phyloP scores from a whole-genome alignment of 2,329 filamentous ascomycete species.

The Lithohypha guttulata region DNA sequence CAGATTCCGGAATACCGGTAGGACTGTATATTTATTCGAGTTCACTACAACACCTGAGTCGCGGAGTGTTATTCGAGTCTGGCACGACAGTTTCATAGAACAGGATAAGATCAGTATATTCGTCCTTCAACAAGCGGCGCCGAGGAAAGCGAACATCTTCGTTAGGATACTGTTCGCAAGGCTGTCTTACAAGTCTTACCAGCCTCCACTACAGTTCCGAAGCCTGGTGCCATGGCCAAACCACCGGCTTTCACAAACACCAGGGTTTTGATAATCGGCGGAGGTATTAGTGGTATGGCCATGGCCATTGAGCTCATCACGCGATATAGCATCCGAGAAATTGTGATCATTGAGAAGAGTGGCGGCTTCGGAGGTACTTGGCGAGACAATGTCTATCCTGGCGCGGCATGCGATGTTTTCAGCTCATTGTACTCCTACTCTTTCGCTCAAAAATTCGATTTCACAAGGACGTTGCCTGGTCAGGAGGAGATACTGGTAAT shows the following conservation, averaged over 20 bases:
- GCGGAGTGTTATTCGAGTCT: too few relatives aligned
- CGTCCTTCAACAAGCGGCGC: too few relatives aligned
- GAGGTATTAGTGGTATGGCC: constrained; percentile 12
- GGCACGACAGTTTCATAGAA: too few relatives aligned
- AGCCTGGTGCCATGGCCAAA: not conserved
- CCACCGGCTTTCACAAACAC: constrained; percentile 20
- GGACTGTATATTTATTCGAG: too few relatives aligned
- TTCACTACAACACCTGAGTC: too few relatives aligned
- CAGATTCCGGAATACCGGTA: too few relatives aligned
- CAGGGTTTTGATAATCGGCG: constrained; percentile 33
- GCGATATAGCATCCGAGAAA: constrained; percentile 21
- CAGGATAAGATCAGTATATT: too few relatives aligned
- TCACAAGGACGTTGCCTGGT: constrained; percentile 48
- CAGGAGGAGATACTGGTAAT: constrained; percentile 46
- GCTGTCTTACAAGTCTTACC: too few relatives aligned
- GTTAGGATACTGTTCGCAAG: too few relatives aligned
- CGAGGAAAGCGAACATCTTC: too few relatives aligned
- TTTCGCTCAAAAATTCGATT: constrained; percentile 49
- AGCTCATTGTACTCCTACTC: constrained; percentile 9
- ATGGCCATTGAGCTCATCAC: constrained; percentile 10
- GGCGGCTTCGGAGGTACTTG: constrained; percentile 11
- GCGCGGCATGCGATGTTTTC: constrained; percentile 11
- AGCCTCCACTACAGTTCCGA: too few relatives aligned
- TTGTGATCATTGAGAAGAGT: constrained; percentile 36
- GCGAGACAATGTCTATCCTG: constrained; percentile 12